Base-by-base conservation (phyloP, 345 rosid genomes). In the Punica granatum region DNA sequence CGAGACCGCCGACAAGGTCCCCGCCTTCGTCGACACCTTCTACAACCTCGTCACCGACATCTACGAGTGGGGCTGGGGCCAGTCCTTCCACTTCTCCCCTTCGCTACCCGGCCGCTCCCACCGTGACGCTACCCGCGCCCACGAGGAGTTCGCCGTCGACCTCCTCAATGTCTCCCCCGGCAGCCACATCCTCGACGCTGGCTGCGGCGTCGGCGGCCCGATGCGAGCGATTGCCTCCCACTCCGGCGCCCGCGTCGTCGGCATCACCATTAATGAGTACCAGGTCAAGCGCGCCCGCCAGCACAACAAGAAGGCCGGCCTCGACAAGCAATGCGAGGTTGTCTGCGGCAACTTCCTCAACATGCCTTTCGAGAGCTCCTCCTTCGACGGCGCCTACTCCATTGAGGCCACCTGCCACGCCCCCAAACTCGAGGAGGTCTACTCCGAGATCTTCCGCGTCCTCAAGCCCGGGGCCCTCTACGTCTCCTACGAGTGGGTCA, bases 61-160 rank as follows among this genome's bases (percentile, higher is more conserved):
- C 61, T 93, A 93, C 80, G 98, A 93, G 83, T 93, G 98, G 98
- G 98, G 98, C 0, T 93, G 97, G 98, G 98, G 97, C 10, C 98
- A 93, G 68, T 93, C 97, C 64, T 93, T 93, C 79, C 98, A 93
- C 69, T 93, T 93, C 84, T 89, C 97, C 11, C 98, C 98, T 15
- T 76, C 87, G n/a, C 4, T 90, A 25, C 79, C 83, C 0, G 96
- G 96, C 14, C 85, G 83, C 60, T 93, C 98, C 41, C 79, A 93
- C 84, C 89, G 85, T 0, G 92, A 89, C 1, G 92, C 90, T 62
- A 93, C 98, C 71, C 84, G 94, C 76, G 76, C 89, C 73, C 94
- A 89, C 72, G 98, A 93, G 68, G 89, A 84, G 74, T 86, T 75
- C 90, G 97, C 93, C 69, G 96, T 83, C 2, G 96, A 88, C 79